Evolutionary conservation across 2,329 filamentous ascomycete genomes (phyloP).

Genomic region (Colletotrichum caudatum): DNA sequence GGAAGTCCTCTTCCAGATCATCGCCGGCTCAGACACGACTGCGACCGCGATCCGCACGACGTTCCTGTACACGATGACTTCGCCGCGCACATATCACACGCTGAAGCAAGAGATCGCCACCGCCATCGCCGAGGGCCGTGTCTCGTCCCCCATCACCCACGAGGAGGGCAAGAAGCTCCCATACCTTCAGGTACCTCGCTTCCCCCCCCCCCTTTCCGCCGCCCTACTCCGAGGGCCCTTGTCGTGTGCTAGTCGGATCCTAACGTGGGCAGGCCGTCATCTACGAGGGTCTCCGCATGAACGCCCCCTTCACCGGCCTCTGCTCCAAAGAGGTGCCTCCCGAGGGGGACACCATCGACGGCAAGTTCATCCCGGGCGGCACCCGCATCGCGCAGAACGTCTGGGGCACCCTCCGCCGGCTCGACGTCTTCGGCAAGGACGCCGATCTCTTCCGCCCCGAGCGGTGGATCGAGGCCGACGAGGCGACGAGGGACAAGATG

Average conservation of each 20-base stretch:
- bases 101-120: slow-evolving; percentile 60
- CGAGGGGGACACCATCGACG: slow-evolving; percentile 47
- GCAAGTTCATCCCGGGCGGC: slow-evolving; percentile 47
- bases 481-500: slow-evolving; percentile 43
- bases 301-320: slow-evolving; percentile 49
- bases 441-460: slow-evolving; percentile 60
- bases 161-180: slow-evolving; percentile 49
- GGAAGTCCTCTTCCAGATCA: slow-evolving; percentile 47
- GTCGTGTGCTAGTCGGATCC: slow-evolving; percentile 15
- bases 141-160: slow-evolving; percentile 48
- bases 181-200: slow-evolving; percentile 56
- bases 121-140: slow-evolving; percentile 48
- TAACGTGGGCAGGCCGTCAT: slow-evolving; percentile 58
- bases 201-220: slow-evolving; percentile 44
- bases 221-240: slow-evolving; percentile 22
- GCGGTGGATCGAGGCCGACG: slow-evolving; percentile 58
- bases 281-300: slow-evolving; percentile 56
- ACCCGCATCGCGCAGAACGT: slow-evolving; percentile 52
- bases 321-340: slow-evolving; percentile 46
- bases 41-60: slow-evolving; percentile 62
- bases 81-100: slow-evolving; percentile 57
- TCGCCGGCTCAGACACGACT: slow-evolving; percentile 62
- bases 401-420: slow-evolving; percentile 54
- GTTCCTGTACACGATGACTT: slow-evolving; percentile 61
- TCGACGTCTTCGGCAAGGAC: slow-evolving; percentile 54